These are phyloP conservation scores for Quercus lobata DNA, from an alignment of 331 rosid genomes.

Conservation along the genomic window DNA sequence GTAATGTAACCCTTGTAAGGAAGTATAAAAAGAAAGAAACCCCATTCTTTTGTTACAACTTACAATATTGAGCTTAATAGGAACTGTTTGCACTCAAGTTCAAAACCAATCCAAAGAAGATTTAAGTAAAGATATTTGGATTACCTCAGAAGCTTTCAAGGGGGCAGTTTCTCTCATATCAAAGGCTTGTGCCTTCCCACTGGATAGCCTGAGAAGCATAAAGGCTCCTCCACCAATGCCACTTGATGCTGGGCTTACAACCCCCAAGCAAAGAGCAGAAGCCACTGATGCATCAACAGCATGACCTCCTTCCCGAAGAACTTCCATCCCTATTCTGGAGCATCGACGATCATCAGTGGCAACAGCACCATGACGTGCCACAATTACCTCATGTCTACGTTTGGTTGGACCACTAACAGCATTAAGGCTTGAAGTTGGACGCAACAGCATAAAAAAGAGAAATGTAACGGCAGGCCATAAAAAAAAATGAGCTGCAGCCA, in stretches of 20 bases:
- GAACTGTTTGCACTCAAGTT: neutral
- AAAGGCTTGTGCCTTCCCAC: slow-evolving; percentile 45
- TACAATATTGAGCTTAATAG: neutral
- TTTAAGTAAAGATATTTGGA: neutral
- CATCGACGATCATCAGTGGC: slow-evolving; percentile 71
- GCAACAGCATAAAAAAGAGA: slow-evolving; percentile 29
- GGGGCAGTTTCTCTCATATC: slow-evolving; percentile 97
- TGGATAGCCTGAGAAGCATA: slow-evolving; percentile 52
- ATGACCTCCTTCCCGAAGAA: slow-evolving; percentile 64
- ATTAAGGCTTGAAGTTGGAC: slow-evolving; percentile 16
- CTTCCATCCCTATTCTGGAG: slow-evolving; percentile 54
- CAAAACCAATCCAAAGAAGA: neutral
- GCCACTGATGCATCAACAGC: slow-evolving; percentile 83
- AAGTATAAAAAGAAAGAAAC: neutral
- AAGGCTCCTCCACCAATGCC: slow-evolving; percentile 92
- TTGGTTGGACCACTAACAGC: slow-evolving; percentile 6
- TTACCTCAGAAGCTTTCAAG: slow-evolving; percentile 60
- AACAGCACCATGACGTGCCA: slow-evolving; percentile 58
- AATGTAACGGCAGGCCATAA: slow-evolving; percentile 28
- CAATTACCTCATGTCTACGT: slow-evolving; percentile 40
- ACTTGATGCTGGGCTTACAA: slow-evolving; percentile 83
- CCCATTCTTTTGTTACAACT: neutral
- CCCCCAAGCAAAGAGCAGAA: slow-evolving; percentile 74
- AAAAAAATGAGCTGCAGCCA: slow-evolving; percentile 30
- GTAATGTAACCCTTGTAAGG: neutral